Evolutionary conservation across 352 stramenopile genomes (phyloP).

Genomic region (Globisporangium orthogonon): DNA sequence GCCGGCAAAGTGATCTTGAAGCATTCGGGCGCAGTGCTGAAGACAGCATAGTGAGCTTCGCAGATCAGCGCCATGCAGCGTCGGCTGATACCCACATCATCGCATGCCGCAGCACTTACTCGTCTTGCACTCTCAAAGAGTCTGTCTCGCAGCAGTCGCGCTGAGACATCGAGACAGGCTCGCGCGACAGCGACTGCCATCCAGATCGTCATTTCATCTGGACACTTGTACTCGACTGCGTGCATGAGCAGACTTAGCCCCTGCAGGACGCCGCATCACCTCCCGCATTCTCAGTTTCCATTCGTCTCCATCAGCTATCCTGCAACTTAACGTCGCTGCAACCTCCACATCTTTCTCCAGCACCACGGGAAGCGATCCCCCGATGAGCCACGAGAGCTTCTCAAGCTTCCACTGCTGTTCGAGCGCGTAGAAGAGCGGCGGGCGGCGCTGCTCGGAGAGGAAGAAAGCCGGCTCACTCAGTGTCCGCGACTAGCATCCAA

Average conservation of each 20-base stretch:
- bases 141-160: conserved; percentile 22
- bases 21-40: conserved; percentile 40
- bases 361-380: conserved; percentile 25
- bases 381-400: conserved; percentile 49
- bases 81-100: not conserved
- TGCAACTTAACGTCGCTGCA: not conserved
- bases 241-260: conserved; percentile 35
- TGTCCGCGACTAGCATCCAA: not conserved
- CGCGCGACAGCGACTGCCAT: conserved; percentile 46
- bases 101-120: conserved; percentile 16
- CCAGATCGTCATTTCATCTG: conserved; percentile 42
- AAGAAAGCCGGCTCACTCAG: not conserved
- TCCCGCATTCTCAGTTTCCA: too few relatives aligned
- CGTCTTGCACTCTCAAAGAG: conserved; percentile 51
- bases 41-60: not conserved
- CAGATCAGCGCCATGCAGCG: not conserved
- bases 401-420: conserved; percentile 31
- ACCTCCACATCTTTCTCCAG: conserved; percentile 42
- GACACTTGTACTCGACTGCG: conserved; percentile 30
- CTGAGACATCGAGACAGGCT: conserved; percentile 14
- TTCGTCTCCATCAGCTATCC: not conserved
- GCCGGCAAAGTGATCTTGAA: conserved; percentile 47
- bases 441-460: conserved; percentile 9
- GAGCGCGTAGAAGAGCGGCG: conserved; percentile 38
- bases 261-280: conserved; percentile 3